Percentiles rank a stretch among this genome's conserved stretches.
Conservation (phyloP, 495 filamentous ascomycete genomes). For the Neurospora terricola region DNA sequence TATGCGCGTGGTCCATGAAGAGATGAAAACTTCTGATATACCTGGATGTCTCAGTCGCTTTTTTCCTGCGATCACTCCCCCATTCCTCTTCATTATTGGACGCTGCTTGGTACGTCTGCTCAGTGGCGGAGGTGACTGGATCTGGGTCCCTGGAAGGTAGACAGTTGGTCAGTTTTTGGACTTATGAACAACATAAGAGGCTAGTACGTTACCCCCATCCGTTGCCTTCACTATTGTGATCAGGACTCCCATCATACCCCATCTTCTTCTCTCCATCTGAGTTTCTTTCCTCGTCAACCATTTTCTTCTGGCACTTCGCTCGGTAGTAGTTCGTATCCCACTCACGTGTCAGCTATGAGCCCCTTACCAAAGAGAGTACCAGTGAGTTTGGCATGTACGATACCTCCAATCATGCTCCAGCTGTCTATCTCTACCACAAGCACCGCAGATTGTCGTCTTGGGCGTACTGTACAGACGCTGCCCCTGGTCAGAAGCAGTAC, state of each 20-base stretch:
- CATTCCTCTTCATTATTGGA: no score
- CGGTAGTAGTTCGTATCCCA: neutral
- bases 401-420: neutral
- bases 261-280: neutral
- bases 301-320: neutral
- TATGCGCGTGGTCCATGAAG: no score
- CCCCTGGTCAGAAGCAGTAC: neutral
- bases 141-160: neutral
- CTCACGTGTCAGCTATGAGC: neutral
- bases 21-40: no score
- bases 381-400: neutral
- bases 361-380: neutral
- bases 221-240: neutral
- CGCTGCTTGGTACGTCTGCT: no score
- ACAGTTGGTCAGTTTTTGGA: no score
- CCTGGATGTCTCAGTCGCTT: no score
- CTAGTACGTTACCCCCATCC: neutral
- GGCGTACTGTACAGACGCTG: neutral
- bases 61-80: no score
- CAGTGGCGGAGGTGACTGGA: no score
- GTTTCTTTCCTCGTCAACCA: neutral
- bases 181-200: no score
- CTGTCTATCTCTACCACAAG: neutral
- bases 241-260: neutral
- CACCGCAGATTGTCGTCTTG: neutral